Conservation (phyloP, 2,329 filamentous ascomycete genomes). For the Penicillium oxalicum region DNA sequence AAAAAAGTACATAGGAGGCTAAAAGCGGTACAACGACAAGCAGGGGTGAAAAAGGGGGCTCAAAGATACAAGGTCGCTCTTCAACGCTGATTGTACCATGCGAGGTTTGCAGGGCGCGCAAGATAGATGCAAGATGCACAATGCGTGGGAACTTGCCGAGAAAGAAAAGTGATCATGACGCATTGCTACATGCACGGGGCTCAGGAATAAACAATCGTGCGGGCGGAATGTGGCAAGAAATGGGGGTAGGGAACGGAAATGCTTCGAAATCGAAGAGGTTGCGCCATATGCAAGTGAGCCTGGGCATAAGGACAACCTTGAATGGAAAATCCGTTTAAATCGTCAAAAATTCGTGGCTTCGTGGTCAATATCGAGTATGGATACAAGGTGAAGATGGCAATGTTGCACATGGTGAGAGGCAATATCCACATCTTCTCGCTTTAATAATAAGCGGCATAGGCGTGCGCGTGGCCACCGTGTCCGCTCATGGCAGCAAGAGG, state of each 20-base stretch:
- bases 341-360: conserved; percentile 32
- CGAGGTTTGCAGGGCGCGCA: conserved; percentile 8
- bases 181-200: conserved; percentile 15
- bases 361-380: conserved; percentile 24
- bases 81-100: conserved; percentile 14
- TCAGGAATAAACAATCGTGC: conserved; percentile 10
- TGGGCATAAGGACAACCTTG: conserved; percentile 22
- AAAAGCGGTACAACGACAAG: background rate
- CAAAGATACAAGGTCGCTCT: conserved; percentile 1
- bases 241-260: conserved; percentile 1
- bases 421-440: conserved; percentile 5
- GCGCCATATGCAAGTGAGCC: conserved; percentile 18
- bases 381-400: conserved; percentile 28
- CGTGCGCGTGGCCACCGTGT: conserved; percentile 23
- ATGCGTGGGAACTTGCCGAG: conserved; percentile 16
- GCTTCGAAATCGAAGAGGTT: conserved; percentile 9
- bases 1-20: background rate
- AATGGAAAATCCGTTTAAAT: conserved; percentile 20
- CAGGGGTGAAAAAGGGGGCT: background rate
- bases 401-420: conserved; percentile 14
- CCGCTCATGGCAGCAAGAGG: conserved; percentile 26
- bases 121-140: conserved; percentile 17
- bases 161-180: conserved; percentile 15
- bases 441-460: conserved; percentile 32
- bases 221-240: conserved; percentile 12